Evolutionary conservation across 2,329 filamentous ascomycete species (phyloP).

Genomic region (Alternaria arbusti): DNA sequence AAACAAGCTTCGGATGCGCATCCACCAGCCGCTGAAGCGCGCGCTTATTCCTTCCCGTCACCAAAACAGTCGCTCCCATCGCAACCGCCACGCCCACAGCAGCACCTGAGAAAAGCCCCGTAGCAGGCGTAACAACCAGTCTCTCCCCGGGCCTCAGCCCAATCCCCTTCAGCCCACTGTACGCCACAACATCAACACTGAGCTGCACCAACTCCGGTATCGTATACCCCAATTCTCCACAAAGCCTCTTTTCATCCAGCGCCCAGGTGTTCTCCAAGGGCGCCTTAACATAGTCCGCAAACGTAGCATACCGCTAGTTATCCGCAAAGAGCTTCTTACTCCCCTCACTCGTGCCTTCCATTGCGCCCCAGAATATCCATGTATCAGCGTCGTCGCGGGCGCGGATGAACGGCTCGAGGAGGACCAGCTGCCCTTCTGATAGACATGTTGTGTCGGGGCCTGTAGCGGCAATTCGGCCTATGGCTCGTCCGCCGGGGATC

Average conservation of each 20-base stretch:
- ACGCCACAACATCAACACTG: background rate
- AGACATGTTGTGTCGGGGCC: conserved; percentile 31
- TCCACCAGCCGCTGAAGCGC: background rate
- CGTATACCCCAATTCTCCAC: conserved; percentile 34
- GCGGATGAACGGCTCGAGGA: conserved; percentile 43
- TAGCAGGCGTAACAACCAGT: conserved; percentile 7
- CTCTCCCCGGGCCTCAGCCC: conserved; percentile 1
- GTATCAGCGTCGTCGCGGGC: conserved; percentile 44
- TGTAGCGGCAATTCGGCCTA: conserved; percentile 38
- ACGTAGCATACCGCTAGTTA: conserved; percentile 47
- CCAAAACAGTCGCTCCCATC: background rate
- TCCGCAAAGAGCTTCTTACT: conserved; percentile 30
- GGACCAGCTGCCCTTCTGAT: conserved; percentile 45
- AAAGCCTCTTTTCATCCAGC: conserved; percentile 42
- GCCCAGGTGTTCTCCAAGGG: conserved; percentile 47
- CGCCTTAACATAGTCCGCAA: conserved; percentile 41
- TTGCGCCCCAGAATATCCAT: conserved; percentile 34
- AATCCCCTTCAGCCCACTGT: conserved; percentile 1
- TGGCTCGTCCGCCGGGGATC: background rate
- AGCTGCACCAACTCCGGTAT: background rate
- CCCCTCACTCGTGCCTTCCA: conserved; percentile 32
- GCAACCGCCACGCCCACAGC: background rate
- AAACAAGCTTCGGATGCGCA: background rate
- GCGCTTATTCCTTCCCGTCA: background rate
- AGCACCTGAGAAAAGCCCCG: background rate